These are phyloP conservation scores for Maudiozyma pseudohumilis DNA, from an alignment of 805 yeast species.

Conservation along the genomic window DNA sequence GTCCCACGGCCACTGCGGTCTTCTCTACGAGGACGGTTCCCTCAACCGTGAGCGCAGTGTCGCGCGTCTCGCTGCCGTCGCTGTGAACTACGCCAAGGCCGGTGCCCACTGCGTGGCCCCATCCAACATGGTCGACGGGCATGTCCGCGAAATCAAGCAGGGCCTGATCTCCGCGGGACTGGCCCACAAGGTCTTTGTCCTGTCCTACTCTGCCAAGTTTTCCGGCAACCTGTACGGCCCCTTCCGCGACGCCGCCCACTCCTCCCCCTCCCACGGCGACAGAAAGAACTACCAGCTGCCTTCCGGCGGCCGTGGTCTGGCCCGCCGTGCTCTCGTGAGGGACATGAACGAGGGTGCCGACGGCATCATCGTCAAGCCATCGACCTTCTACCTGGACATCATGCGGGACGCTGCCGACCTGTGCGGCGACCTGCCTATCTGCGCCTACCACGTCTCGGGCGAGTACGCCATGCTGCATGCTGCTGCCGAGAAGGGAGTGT, in stretches of 20 bases:
- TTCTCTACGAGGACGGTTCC: slow-evolving; percentile 76
- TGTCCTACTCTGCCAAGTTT: slow-evolving; percentile 93
- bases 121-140: slow-evolving; percentile 95
- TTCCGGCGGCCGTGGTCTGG: slow-evolving; percentile 84
- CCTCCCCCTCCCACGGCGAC: slow-evolving; percentile 83
- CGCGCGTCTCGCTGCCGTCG: slow-evolving; percentile 82
- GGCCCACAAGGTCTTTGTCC: slow-evolving; percentile 79
- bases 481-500: slow-evolving; percentile 91
- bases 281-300: slow-evolving; percentile 91
- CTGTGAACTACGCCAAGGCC: slow-evolving; percentile 88
- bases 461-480: slow-evolving; percentile 98
- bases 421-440: slow-evolving; percentile 76
- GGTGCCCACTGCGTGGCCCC: slow-evolving; percentile 97
- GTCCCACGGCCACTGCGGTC: slow-evolving; percentile 96
- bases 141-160: slow-evolving; percentile 75
- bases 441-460: slow-evolving; percentile 95
- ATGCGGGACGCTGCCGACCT: slow-evolving; percentile 79
- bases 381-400: slow-evolving; percentile 88
- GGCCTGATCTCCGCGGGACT: slow-evolving; percentile 73
- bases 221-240: slow-evolving; percentile 91
- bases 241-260: slow-evolving; percentile 94
- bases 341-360: slow-evolving; percentile 92
- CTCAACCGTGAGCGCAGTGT: slow-evolving; percentile 69
- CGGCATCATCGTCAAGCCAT: slow-evolving; percentile 90
- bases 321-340: slow-evolving; percentile 79